A percentile compares a stretch with the other conserved stretches of the same genome.
Evolutionary conservation across 805 yeast species (phyloP).

Genomic region (Kodamaea leandrae): DNA sequence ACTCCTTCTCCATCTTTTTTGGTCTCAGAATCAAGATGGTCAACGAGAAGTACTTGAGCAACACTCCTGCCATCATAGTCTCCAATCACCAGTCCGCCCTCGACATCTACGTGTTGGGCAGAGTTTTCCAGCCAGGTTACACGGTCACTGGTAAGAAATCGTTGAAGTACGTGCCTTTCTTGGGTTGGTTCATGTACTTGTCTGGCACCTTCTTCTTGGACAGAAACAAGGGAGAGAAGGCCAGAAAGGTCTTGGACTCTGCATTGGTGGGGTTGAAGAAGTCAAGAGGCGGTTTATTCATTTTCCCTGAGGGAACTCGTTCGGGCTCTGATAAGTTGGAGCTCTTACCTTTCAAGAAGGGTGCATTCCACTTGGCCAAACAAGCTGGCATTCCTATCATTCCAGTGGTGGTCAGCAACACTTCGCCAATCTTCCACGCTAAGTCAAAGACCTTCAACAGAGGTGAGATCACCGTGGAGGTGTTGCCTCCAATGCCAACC

Average conservation of each 20-base stretch:
- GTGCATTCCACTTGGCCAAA: constrained; percentile 96
- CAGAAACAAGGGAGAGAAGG: constrained; percentile 71
- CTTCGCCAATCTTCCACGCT: constrained; percentile 67
- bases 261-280: constrained; percentile 64
- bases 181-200: constrained; percentile 95
- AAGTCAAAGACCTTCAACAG: constrained; percentile 61
- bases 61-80: constrained; percentile 71
- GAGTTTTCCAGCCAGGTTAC: constrained; percentile 81
- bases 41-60: constrained; percentile 55
- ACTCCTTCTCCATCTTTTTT: constrained; percentile 54
- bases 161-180: constrained; percentile 77
- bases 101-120: constrained; percentile 80
- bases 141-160: constrained; percentile 90
- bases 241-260: constrained; percentile 66
- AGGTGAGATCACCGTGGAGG: constrained; percentile 77
- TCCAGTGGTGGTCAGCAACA: constrained; percentile 85
- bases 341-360: constrained; percentile 88
- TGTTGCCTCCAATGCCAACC: constrained; percentile 78
- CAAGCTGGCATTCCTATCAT: constrained; percentile 88
- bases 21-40: constrained; percentile 70
- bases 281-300: constrained; percentile 71
- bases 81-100: constrained; percentile 91
- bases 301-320: constrained; percentile 98
- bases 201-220: constrained; percentile 92
- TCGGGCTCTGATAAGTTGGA: constrained; percentile 68